Evolutionary conservation across 345 rosid species (phyloP).

Genomic region (Eucalyptus cloeziana): DNA sequence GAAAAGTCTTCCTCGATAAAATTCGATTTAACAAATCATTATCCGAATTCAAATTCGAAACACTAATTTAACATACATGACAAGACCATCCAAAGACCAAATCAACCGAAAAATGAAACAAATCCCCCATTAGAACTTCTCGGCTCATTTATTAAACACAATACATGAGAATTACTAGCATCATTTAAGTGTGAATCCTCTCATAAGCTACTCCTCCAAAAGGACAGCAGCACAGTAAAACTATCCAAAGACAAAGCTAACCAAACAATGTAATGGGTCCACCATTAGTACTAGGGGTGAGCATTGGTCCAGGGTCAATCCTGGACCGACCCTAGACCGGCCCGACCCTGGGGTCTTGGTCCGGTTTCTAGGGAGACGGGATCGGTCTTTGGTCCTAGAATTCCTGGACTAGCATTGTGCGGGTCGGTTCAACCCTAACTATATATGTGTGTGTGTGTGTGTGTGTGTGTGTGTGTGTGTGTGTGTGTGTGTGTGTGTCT

Average conservation of each 20-base stretch:
- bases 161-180: background rate
- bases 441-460: too few species aligned
- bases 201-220: background rate
- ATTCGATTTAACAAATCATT: too few species aligned
- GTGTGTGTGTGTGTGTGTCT: too few species aligned
- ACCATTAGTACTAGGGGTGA: too few species aligned
- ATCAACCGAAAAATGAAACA: background rate
- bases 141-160: background rate
- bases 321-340: too few species aligned
- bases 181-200: background rate
- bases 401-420: too few species aligned
- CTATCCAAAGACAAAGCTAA: background rate
- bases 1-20: accelerated
- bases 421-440: too few species aligned
- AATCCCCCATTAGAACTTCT: background rate
- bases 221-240: background rate
- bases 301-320: too few species aligned
- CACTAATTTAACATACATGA: background rate
- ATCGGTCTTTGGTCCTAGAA: too few species aligned
- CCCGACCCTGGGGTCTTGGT: too few species aligned
- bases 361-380: too few species aligned
- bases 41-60: accelerated
- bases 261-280: background rate
- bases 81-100: background rate
- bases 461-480: too few species aligned